Percentiles rank a stretch among this genome's conserved stretches.
Conservation (phyloP, 179 eudicot species). For the Drosera spatulata region DNA sequence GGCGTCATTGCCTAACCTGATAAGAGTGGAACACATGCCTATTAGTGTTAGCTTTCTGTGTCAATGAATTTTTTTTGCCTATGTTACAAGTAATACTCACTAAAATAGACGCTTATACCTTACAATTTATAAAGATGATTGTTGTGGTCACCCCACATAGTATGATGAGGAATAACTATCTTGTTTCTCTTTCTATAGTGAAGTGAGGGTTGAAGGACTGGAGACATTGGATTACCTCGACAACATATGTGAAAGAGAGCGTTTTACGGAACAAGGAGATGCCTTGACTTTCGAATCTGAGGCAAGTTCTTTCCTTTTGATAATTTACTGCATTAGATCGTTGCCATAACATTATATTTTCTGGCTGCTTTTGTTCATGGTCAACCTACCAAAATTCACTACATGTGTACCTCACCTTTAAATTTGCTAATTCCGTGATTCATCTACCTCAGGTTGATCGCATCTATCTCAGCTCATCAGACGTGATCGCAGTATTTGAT, state of each 20-base stretch:
- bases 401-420: background rate
- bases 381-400: too few relatives aligned
- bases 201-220: constrained; percentile 91
- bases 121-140: too few relatives aligned
- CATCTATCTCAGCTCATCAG: constrained; percentile 56
- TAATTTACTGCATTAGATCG: background rate
- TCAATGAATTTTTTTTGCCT: too few relatives aligned
- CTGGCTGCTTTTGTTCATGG: too few relatives aligned
- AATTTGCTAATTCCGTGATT: background rate
- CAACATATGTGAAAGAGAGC: constrained; percentile 44
- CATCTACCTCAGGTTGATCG: constrained; percentile 42
- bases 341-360: too few relatives aligned
- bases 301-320: constrained; percentile 22
- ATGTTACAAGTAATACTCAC: too few relatives aligned
- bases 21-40: too few relatives aligned
- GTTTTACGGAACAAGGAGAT: constrained; percentile 62
- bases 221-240: constrained; percentile 88
- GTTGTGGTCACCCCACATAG: background rate
- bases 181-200: constrained; percentile 30
- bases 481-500: constrained; percentile 58
- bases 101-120: too few relatives aligned
- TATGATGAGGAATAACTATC: background rate
- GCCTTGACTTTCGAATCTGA: constrained; percentile 54
- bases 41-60: too few relatives aligned
- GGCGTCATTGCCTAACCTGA: too few relatives aligned